Evolutionary conservation across 768 basidiomycete species (phyloP).

Genomic region (Boletales sp.): DNA sequence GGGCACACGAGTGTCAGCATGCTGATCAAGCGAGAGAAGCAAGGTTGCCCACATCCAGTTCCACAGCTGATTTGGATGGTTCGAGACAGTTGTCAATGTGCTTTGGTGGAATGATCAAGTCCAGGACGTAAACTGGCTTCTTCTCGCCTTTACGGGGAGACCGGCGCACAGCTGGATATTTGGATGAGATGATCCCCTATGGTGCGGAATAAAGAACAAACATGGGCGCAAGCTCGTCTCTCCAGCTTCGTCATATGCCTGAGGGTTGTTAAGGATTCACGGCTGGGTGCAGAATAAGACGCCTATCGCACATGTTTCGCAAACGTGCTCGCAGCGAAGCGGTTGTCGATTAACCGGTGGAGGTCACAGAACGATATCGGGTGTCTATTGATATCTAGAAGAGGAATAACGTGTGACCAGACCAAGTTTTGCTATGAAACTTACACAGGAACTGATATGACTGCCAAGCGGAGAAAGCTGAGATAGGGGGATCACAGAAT

Average conservation of each 20-base stretch:
- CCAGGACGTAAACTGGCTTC: slow-evolving; percentile 80
- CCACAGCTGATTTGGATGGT: slow-evolving; percentile 67
- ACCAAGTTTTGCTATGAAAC: slow-evolving; percentile 21
- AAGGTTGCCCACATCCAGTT: slow-evolving; percentile 54
- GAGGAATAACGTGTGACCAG: neutral
- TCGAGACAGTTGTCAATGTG: slow-evolving; percentile 77
- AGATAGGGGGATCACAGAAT: slow-evolving; percentile 19
- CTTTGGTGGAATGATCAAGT: slow-evolving; percentile 60
- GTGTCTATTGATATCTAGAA: slow-evolving; percentile 75
- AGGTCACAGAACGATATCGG: slow-evolving; percentile 63
- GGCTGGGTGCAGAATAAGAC: neutral
- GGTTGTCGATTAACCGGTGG: slow-evolving; percentile 61
- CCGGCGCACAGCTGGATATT: slow-evolving; percentile 49
- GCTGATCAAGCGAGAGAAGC: slow-evolving; percentile 6
- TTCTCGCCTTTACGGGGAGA: slow-evolving; percentile 79
- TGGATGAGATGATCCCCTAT: slow-evolving; percentile 10
- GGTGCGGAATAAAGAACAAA: slow-evolving; percentile 11
- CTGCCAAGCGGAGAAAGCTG: slow-evolving; percentile 38
- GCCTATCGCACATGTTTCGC: slow-evolving; percentile 56
- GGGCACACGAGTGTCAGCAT: slow-evolving; percentile 4
- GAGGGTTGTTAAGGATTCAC: slow-evolving; percentile 7
- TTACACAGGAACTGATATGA: slow-evolving; percentile 85
- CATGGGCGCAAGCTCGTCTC: slow-evolving; percentile 34
- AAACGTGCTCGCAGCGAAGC: slow-evolving; percentile 69
- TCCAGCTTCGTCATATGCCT: slow-evolving; percentile 71